phyloP scores from a whole-genome alignment of 257 asterid species.

The Salvia miltiorrhiza region DNA sequence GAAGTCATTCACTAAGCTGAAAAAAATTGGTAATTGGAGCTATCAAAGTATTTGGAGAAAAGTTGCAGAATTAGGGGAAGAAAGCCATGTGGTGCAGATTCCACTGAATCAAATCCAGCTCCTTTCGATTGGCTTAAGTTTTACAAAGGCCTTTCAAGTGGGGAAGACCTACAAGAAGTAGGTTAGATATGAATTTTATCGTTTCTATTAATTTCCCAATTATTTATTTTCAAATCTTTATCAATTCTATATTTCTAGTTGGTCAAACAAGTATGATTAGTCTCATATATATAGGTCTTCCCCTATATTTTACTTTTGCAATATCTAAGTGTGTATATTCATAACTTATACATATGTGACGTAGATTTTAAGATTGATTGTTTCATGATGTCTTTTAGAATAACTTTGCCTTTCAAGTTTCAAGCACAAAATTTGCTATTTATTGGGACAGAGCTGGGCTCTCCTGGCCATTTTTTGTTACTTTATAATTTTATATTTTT shows the following conservation, averaged over 20 bases:
- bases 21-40: conserved; percentile 40
- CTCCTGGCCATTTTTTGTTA: no score
- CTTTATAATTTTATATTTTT: no score
- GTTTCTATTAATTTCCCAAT: background rate
- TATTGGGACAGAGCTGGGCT: no score
- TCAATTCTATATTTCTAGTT: background rate
- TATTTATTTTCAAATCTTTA: background rate
- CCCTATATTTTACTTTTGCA: background rate
- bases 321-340: background rate
- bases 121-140: background rate
- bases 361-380: no score
- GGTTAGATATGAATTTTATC: conserved; percentile 20
- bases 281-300: background rate
- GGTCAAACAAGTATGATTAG: background rate
- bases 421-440: no score
- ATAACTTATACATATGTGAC: background rate
- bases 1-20: conserved; percentile 16
- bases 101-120: conserved; percentile 4
- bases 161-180: conserved; percentile 21
- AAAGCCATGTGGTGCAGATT: conserved; percentile 26
- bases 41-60: conserved; percentile 21
- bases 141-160: conserved; percentile 12
- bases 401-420: no score
- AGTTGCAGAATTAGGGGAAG: conserved; percentile 11
- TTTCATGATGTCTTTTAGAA: no score